A percentile compares a stretch with the other conserved stretches of the same genome.
Conservation (phyloP, 345 rosid species). For the Sisymbrium irio region DNA sequence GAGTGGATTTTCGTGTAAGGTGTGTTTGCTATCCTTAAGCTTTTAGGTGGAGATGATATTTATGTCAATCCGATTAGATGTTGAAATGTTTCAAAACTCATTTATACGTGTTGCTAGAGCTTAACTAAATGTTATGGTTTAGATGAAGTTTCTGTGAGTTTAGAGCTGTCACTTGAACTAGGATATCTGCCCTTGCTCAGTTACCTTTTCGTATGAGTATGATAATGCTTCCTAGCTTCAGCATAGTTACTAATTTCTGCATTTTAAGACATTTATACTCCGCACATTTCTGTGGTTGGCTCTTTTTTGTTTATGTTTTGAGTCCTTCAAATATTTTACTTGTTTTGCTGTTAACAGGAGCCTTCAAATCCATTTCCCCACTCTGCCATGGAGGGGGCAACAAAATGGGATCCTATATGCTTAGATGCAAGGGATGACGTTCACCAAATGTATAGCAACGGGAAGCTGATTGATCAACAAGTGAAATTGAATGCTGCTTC, state of each 20-base stretch:
- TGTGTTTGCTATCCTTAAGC: conserved; percentile 2
- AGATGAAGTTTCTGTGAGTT: conserved; percentile 11
- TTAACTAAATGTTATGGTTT: background rate
- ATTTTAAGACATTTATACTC: background rate
- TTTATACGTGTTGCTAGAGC: background rate
- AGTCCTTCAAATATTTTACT: background rate
- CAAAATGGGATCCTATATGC: conserved; percentile 78
- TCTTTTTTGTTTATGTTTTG: background rate
- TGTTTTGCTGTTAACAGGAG: conserved; percentile 43
- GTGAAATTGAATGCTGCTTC: conserved; percentile 60
- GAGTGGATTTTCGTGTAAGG: conserved; percentile 23
- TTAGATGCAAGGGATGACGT: conserved; percentile 48
- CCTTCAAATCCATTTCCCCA: conserved; percentile 55
- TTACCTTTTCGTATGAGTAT: background rate
- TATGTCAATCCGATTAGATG: background rate
- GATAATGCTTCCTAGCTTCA: background rate
- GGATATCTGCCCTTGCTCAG: background rate
- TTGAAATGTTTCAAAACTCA: background rate
- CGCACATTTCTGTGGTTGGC: background rate
- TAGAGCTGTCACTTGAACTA: background rate
- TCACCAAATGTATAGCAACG: conserved; percentile 42
- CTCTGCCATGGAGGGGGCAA: conserved; percentile 77
- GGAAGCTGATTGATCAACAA: conserved; percentile 51
- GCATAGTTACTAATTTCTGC: background rate
- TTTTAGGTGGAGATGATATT: background rate